Evolutionary conservation across 495 filamentous ascomycete genomes (phyloP), one percentile per base, ranked within the genome.

Genomic region (Neurospora tetraspora): DNA sequence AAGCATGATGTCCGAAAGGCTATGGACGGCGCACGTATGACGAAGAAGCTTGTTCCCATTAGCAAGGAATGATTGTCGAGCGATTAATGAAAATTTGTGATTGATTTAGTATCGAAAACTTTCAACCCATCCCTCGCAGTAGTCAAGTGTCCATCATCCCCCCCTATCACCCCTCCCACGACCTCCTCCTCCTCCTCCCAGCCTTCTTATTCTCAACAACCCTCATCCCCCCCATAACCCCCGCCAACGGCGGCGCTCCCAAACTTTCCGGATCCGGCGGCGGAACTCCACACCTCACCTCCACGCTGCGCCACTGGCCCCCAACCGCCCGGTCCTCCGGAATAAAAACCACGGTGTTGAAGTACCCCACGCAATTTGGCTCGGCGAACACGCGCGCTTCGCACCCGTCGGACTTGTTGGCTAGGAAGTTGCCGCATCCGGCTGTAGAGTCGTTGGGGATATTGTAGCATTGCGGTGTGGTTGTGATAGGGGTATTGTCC

Each of bases 351-450:
- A 80, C 82, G 6, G 82, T 77, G 61, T 83, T 84, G 42, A 80
- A 70, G 65, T 79, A 84, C 69, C 77, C 76, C 16, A 72, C 39
- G 47, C 82, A 84, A 11, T 77, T 76, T 2, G 73, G 74, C 73
- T 84, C 81, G 47, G 77, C 76, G 40, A 84, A 84, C n/a, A 84
- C 68, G 39, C 78, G 77, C 34, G 79, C 82, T 73, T 83, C 75
- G 71, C 82, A 84, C 2, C 82, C 81, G 45, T 80, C 79, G 8
- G 76, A 76, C 72, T 80, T 80, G 65, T 78, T 81, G 59, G 77
- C 82, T 10, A 80, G 27, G 61, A 84, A 84, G 34, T 45, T 77
- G 18, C 73, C 82, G 72, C 82, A 84, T 43, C 80, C 79, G 34
- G 77, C 53, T 65, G 47, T 27, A 2, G 20, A 5, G 47, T 20